phyloP scores from a whole-genome alignment of 225 moss, liverwort and hornwort genomes.

The Sphagnum contortum region DNA sequence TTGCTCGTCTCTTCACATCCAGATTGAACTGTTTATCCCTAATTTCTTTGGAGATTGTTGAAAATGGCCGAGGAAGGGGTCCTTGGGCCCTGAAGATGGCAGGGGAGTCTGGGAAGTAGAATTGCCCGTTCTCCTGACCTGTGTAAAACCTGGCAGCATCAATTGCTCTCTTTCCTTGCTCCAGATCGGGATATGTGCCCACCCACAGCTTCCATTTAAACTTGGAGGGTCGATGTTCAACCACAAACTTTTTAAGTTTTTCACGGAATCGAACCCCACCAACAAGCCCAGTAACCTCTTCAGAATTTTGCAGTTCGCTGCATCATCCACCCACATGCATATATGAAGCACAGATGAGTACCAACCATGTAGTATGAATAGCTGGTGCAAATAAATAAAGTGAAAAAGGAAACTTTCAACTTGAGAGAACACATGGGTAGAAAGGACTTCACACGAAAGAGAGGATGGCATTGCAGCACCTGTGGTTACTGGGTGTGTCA shows the following conservation, averaged over 20 bases:
- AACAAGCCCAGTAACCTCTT: too few species aligned
- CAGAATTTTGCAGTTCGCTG: too few species aligned
- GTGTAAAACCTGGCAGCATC: constrained; percentile 51
- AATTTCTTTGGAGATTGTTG: constrained; percentile 28
- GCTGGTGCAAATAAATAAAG: too few species aligned
- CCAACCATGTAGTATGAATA: too few species aligned
- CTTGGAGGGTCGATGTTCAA: constrained; percentile 42
- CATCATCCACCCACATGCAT: too few species aligned
- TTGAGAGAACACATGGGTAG: too few species aligned
- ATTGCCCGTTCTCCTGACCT: constrained; percentile 44
- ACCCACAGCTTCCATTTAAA: constrained; percentile 60
- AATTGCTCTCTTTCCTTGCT: constrained; percentile 40
- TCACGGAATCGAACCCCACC: constrained; percentile 42
- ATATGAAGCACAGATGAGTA: too few species aligned
- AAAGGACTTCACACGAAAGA: too few species aligned
- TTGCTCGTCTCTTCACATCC: constrained; percentile 47
- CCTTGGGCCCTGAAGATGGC: constrained; percentile 26
- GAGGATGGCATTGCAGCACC: too few species aligned
- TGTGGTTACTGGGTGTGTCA: too few species aligned
- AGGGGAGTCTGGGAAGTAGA: constrained; percentile 49
- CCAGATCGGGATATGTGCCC: constrained; percentile 36
- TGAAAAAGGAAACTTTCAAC: too few species aligned
- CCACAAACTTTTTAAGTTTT: constrained; percentile 37
- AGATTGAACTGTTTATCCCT: constrained; percentile 35
- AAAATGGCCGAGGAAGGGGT: constrained; percentile 26